These are phyloP conservation scores for Chlamydomonas sp. DNA, from an alignment of 139 green algal genomes.

Conservation along the genomic window DNA sequence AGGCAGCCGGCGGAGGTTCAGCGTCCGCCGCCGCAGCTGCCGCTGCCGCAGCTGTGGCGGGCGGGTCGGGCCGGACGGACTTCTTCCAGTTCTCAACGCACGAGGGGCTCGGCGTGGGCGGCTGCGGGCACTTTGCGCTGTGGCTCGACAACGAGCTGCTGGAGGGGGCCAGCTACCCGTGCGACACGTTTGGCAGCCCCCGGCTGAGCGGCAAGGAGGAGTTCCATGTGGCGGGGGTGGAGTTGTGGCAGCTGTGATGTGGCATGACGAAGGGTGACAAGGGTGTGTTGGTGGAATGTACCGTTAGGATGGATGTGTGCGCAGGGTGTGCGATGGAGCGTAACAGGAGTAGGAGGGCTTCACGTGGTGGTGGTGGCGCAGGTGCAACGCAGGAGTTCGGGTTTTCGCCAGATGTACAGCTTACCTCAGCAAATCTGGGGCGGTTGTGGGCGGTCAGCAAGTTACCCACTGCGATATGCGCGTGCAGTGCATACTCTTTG, in stretches of 20 bases:
- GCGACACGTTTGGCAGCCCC: conserved; percentile 77
- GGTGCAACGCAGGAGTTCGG: too few species aligned
- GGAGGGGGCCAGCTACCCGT: conserved; percentile 66
- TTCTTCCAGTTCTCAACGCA: conserved; percentile 73
- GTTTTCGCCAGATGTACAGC: too few species aligned
- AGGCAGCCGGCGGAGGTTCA: neutral
- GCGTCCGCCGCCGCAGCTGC: conserved; percentile 39
- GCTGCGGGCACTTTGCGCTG: conserved; percentile 69
- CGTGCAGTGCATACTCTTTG: too few species aligned
- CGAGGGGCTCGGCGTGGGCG: conserved; percentile 68
- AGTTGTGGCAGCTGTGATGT: conserved; percentile 73
- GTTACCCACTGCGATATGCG: too few species aligned
- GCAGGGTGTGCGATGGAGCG: too few species aligned
- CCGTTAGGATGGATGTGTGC: too few species aligned
- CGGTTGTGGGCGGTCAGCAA: too few species aligned
- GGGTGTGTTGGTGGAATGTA: too few species aligned
- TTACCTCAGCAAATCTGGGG: too few species aligned
- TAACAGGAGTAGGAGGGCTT: too few species aligned
- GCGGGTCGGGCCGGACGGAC: conserved; percentile 48
- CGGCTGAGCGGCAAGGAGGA: conserved; percentile 68
- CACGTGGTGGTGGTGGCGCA: too few species aligned
- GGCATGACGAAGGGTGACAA: too few species aligned
- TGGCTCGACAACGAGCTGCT: conserved; percentile 83
- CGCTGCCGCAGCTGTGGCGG: conserved; percentile 13
- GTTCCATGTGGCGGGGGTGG: conserved; percentile 72